These are phyloP conservation scores for Diaporthe australafricana DNA, from an alignment of 2,329 filamentous ascomycete genomes.

Conservation along the genomic window DNA sequence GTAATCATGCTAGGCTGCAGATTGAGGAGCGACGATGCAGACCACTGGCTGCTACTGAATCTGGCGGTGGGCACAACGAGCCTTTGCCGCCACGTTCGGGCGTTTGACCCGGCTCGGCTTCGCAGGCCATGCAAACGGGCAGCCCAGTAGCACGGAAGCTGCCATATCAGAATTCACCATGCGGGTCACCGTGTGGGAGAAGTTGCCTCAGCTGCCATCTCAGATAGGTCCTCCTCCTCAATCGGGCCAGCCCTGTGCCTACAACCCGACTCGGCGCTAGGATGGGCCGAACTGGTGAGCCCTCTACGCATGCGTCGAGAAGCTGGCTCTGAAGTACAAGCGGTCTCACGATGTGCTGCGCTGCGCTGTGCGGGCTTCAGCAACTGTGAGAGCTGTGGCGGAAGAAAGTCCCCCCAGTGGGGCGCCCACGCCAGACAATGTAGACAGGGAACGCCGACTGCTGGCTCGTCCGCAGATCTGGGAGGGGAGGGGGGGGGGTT, in stretches of 20 bases:
- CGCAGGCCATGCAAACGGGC: slow-evolving; percentile 23
- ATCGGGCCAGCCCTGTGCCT: background rate
- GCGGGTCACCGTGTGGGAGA: background rate
- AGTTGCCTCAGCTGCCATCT: background rate
- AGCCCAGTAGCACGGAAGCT: background rate
- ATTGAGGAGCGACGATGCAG: background rate
- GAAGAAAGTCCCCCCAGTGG: slow-evolving; percentile 19
- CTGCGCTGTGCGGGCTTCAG: background rate
- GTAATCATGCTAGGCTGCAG: background rate
- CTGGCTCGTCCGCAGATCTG: slow-evolving; percentile 3
- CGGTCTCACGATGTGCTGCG: background rate
- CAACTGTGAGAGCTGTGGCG: slow-evolving; percentile 6
- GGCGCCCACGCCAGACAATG: background rate
- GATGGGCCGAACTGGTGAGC: background rate
- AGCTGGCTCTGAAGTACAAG: background rate
- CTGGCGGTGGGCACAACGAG: background rate
- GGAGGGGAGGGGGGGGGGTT: background rate
- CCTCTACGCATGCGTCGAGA: background rate
- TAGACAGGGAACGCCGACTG: slow-evolving; percentile 25
- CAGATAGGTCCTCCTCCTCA: background rate
- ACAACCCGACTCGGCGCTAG: background rate
- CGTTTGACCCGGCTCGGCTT: slow-evolving; percentile 29
- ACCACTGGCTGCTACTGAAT: background rate
- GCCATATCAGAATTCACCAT: slow-evolving; percentile 4
- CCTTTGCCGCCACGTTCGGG: slow-evolving; percentile 31